Evolutionary conservation across 345 rosid species (phyloP).

Genomic region (Crucihimalaya himalaica): DNA sequence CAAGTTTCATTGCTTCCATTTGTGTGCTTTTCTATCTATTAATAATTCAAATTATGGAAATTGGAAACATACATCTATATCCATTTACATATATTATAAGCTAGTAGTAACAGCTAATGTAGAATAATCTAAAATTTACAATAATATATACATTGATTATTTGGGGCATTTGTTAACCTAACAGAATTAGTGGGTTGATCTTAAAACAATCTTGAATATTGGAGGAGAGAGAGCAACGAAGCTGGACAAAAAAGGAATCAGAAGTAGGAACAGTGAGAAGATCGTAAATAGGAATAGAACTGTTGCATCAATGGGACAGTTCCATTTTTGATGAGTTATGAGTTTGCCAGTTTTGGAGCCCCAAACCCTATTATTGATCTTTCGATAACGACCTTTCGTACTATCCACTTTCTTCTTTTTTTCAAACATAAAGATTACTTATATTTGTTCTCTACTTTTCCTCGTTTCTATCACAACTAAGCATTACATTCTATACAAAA

Average conservation of each 20-base stretch:
- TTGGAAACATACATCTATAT: background rate
- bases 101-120: background rate
- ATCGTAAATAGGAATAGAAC: slow-evolving; percentile 37
- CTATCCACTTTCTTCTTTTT: slow-evolving; percentile 32
- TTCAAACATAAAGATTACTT: background rate
- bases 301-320: slow-evolving; percentile 44
- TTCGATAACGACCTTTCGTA: slow-evolving; percentile 41
- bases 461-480: too few species aligned
- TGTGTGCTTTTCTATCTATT: background rate
- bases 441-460: background rate
- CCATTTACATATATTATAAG: background rate
- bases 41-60: background rate
- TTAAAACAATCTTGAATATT: background rate
- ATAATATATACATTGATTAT: background rate
- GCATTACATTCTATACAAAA: too few species aligned
- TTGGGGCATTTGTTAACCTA: background rate
- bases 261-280: slow-evolving; percentile 36
- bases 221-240: slow-evolving; percentile 18
- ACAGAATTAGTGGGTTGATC: background rate
- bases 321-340: slow-evolving; percentile 35
- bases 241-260: slow-evolving; percentile 18
- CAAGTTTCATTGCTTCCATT: slow-evolving; percentile 37
- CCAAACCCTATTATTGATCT: slow-evolving; percentile 43
- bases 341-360: slow-evolving; percentile 41
- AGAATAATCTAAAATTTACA: background rate